Conservation (phyloP, 1,284 basidiomycete genomes). For the Cryptococcus jaspeensis region DNA sequence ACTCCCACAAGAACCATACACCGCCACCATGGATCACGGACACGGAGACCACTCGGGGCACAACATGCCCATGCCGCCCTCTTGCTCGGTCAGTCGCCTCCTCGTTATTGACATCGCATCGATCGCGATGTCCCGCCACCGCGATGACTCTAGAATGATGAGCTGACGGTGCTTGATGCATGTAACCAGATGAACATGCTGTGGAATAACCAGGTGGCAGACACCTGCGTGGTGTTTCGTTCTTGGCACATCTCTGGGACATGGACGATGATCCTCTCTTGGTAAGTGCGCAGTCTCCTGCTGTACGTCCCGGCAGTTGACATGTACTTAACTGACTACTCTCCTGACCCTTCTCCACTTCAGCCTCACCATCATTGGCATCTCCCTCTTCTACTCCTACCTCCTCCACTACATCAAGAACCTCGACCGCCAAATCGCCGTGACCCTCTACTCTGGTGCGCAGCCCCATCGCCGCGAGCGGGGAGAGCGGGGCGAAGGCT, state of each 20-base stretch:
- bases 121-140: no score
- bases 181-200: slow-evolving; percentile 53
- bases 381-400: slow-evolving; percentile 44
- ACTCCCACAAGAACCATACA: no score
- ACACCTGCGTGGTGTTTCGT: slow-evolving; percentile 47
- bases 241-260: slow-evolving; percentile 47
- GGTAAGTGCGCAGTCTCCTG: slow-evolving; percentile 25
- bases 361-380: slow-evolving; percentile 37
- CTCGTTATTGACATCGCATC: no score
- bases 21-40: slow-evolving; percentile 15
- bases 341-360: neutral
- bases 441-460: slow-evolving; percentile 25
- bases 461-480: slow-evolving; percentile 7
- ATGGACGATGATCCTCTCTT: slow-evolving; percentile 45
- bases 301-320: neutral
- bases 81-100: slow-evolving; percentile 21
- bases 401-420: slow-evolving; percentile 35
- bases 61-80: slow-evolving; percentile 18
- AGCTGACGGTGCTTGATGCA: no score
- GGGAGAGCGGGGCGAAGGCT: slow-evolving; percentile 7
- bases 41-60: slow-evolving; percentile 24
- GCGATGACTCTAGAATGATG: no score
- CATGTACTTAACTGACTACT: neutral
- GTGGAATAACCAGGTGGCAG: slow-evolving; percentile 48
- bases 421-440: slow-evolving; percentile 37